Conservation (phyloP, 2,329 filamentous ascomycete species). For the Aureobasidium lini region DNA sequence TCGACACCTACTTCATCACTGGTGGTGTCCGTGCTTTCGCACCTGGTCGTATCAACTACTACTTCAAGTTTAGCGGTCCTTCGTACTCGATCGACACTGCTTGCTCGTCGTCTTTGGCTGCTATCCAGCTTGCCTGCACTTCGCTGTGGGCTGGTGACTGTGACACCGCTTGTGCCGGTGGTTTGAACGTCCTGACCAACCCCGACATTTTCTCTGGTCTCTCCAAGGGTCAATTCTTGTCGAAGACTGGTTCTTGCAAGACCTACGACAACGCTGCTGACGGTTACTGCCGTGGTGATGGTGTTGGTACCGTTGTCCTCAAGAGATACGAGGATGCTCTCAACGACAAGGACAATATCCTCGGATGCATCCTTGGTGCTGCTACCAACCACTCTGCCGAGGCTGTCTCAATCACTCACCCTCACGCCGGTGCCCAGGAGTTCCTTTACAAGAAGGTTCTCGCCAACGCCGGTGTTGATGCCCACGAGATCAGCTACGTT, state of each 20-base stretch:
- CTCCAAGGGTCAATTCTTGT: slow-evolving; percentile 69
- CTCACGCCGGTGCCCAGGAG: slow-evolving; percentile 69
- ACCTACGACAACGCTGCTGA: slow-evolving; percentile 75
- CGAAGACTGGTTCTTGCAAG: slow-evolving; percentile 68
- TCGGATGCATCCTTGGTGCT: slow-evolving; percentile 68
- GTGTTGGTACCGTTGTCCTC: slow-evolving; percentile 64
- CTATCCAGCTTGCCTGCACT: slow-evolving; percentile 64
- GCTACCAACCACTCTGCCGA: slow-evolving; percentile 77
- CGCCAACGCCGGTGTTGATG: slow-evolving; percentile 65
- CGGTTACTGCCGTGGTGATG: slow-evolving; percentile 76
- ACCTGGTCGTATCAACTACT: slow-evolving; percentile 64
- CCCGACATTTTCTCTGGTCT: slow-evolving; percentile 72
- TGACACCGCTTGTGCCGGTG: slow-evolving; percentile 73
- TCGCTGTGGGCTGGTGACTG: slow-evolving; percentile 69
- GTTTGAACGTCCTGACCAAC: slow-evolving; percentile 70
- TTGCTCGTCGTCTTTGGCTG: slow-evolving; percentile 66
- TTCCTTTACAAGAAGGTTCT: slow-evolving; percentile 63
- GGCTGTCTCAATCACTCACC: slow-evolving; percentile 75
- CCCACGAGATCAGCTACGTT: slow-evolving; percentile 71
- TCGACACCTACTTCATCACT: slow-evolving; percentile 62
- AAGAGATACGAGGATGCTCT: slow-evolving; percentile 75
- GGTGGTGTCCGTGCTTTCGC: slow-evolving; percentile 55
- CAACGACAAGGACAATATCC: slow-evolving; percentile 61
- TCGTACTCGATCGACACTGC: slow-evolving; percentile 70
- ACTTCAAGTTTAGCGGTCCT: slow-evolving; percentile 68